Conservation (phyloP, 441 rosid species). For the Pelargonium australe region DNA sequence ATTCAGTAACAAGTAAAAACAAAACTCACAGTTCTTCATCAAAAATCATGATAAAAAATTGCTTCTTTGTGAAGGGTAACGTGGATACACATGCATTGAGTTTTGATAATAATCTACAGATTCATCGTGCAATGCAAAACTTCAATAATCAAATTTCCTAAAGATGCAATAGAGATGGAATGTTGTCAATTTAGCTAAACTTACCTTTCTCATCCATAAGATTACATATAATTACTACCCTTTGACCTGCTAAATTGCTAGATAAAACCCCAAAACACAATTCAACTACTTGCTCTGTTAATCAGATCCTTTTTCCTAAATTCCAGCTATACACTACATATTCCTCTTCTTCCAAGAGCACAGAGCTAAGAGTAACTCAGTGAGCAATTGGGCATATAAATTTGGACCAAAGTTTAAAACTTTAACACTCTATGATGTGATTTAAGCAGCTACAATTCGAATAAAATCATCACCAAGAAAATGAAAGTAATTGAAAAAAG, state of each 20-base stretch:
- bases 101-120: too few relatives aligned
- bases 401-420: background rate
- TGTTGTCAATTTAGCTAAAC: background rate
- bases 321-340: too few relatives aligned
- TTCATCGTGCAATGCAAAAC: too few relatives aligned
- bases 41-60: too few relatives aligned
- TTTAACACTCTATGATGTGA: background rate
- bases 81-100: too few relatives aligned
- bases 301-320: background rate
- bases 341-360: too few relatives aligned
- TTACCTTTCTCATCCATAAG: background rate
- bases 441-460: background rate
- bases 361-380: too few relatives aligned
- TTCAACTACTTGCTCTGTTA: background rate
- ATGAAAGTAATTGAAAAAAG: background rate
- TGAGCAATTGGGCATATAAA: background rate
- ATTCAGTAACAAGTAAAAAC: background rate
- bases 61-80: too few relatives aligned
- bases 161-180: background rate
- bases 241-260: background rate
- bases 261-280: background rate
- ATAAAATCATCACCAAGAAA: background rate
- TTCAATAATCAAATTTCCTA: background rate
- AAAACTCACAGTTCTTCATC: background rate
- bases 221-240: background rate